phyloP scores from a whole-genome alignment of 495 filamentous ascomycete genomes.

The Rostrohypoxylon terebratum region DNA sequence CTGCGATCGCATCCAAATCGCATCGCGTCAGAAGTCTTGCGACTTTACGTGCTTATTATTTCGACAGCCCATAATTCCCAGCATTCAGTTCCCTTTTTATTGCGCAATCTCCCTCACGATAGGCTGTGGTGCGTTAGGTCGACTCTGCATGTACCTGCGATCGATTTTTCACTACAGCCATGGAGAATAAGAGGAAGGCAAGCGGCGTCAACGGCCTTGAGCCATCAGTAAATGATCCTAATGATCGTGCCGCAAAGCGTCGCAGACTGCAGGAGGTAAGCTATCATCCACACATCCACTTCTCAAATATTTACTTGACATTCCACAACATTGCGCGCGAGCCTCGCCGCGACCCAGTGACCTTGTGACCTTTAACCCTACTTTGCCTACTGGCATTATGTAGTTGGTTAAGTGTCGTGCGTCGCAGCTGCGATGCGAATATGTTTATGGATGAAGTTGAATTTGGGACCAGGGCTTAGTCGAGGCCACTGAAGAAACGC shows the following conservation, averaged over 20 bases:
- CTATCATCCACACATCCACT: slow-evolving; percentile 4
- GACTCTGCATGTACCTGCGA: slow-evolving; percentile 25
- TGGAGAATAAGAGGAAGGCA: slow-evolving; percentile 79
- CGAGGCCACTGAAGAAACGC: slow-evolving; percentile 27
- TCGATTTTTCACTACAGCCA: slow-evolving; percentile 47
- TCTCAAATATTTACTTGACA: slow-evolving; percentile 15
- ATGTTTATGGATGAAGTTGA: slow-evolving; percentile 23
- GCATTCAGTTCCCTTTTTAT: slow-evolving; percentile 24
- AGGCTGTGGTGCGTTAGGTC: slow-evolving; percentile 1
- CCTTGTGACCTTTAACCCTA: not conserved
- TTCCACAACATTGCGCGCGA: slow-evolving; percentile 33
- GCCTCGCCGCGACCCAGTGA: slow-evolving; percentile 1
- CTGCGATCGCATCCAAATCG: slow-evolving; percentile 26
- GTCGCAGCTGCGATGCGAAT: slow-evolving; percentile 25
- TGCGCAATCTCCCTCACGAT: not conserved
- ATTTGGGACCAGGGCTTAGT: slow-evolving; percentile 15
- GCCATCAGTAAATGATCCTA: slow-evolving; percentile 52
- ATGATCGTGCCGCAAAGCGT: slow-evolving; percentile 70
- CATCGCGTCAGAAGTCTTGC: slow-evolving; percentile 42
- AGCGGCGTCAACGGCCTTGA: slow-evolving; percentile 53
- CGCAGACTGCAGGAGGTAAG: slow-evolving; percentile 51
- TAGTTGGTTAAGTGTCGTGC: not conserved
- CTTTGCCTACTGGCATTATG: too few relatives aligned
- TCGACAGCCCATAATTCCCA: not conserved
- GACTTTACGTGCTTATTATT: slow-evolving; percentile 33